Conservation (phyloP, 1,284 basidiomycete species). For the Pseudozyma hubeiensis region DNA sequence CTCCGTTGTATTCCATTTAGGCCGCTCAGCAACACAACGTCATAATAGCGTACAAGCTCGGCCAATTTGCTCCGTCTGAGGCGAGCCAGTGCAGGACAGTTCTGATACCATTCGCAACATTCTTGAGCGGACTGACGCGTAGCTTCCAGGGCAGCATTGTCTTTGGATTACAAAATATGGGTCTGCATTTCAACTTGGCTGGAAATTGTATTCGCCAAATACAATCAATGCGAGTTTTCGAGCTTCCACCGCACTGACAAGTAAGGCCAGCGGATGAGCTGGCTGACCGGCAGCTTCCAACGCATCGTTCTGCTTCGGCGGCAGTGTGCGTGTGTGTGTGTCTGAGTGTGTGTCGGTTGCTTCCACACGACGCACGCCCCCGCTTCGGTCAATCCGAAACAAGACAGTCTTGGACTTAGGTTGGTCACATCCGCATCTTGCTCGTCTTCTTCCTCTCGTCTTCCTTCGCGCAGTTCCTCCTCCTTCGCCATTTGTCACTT, state of each 20-base stretch:
- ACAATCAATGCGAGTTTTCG: not conserved
- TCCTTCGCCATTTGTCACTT: too few relatives aligned
- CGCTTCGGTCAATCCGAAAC: slow-evolving; percentile 3
- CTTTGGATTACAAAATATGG: not conserved
- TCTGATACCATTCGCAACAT: too few relatives aligned
- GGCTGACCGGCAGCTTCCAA: slow-evolving; percentile 2
- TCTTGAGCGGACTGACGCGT: too few relatives aligned
- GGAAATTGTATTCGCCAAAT: not conserved
- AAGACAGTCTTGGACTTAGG: not conserved
- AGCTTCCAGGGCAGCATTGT: too few relatives aligned
- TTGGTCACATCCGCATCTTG: not conserved
- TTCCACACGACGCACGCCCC: slow-evolving; percentile 17
- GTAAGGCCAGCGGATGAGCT: too few relatives aligned
- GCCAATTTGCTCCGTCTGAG: too few relatives aligned
- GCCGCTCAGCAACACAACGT: too few relatives aligned
- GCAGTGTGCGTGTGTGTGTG: not conserved
- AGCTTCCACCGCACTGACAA: slow-evolving; percentile 9
- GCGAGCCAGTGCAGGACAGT: too few relatives aligned
- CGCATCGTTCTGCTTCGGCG: slow-evolving; percentile 6
- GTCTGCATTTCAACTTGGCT: not conserved
- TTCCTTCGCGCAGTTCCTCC: not conserved
- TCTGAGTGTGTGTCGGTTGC: not conserved
- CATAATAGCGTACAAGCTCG: too few relatives aligned
- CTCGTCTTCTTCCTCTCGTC: not conserved
- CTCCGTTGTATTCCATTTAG: too few relatives aligned